Evolutionary conservation across 768 basidiomycete species (phyloP), one percentile per base, ranked within the genome.

Genomic region (Ramaria sp.): DNA sequence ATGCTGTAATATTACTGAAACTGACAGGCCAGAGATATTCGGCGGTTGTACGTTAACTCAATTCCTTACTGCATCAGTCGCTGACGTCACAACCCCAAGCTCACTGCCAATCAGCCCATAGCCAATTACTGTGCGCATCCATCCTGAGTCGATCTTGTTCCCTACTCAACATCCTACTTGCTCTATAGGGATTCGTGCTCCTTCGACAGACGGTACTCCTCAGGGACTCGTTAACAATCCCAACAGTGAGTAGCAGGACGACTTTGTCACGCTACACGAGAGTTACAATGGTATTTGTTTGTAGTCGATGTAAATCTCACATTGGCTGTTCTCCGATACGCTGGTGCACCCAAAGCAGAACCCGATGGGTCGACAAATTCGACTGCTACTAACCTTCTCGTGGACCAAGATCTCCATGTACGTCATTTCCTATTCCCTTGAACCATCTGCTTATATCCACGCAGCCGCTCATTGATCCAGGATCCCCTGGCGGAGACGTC

Each of bases 11-110:
- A n/a, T n/a, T n/a, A n/a, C n/a, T n/a, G n/a, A n/a, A 27, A 27
- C 27, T 9, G n/a, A 30, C 10, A 15, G 80, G 72, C 1, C 80
- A 82, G 63, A 73, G 80, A 15, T 81, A 82, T 62, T 77, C 78
- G 0, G 51, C 51, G 2, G 20, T 52, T 19, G 51, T 52, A 52
- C 17, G 51, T n/a, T 24, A 11, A 9, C 22, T 49, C 17, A 31
- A 52, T 52, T 38, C 10, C 9, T 7, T 15, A 37, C 1, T 38
- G 19, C 1, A 27, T 7, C 34, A 38, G 39, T 20, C 10, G 20
- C 42, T 22, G 20, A 43, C 7, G 7, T 10, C 20, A 22, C 42
- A n/a, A 43, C 2, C 13, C 37, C 13, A 67, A 79, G 51, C 51
- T 77, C 5, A 63, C 62, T 48, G 72, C 73, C 1, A 69, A 71